These are phyloP conservation scores for Pachysolen tannophilus DNA, from an alignment of 805 yeast species.

Conservation along the genomic window DNA sequence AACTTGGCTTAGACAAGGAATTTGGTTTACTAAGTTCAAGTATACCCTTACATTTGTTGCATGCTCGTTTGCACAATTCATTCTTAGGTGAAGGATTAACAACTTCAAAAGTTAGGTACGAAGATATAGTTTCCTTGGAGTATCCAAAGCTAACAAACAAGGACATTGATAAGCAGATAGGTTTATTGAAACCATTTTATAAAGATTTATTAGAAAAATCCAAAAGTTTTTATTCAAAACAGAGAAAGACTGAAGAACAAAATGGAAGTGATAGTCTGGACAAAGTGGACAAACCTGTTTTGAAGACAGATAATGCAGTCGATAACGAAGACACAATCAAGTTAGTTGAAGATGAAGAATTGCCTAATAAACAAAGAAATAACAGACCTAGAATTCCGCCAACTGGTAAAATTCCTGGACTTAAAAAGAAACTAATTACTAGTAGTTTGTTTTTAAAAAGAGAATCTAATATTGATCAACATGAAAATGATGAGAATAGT, in stretches of 20 bases:
- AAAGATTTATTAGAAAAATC: conserved; percentile 33
- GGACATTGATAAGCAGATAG: conserved; percentile 46
- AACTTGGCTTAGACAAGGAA: conserved; percentile 88
- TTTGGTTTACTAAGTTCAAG: conserved; percentile 77
- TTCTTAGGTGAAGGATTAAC: conserved; percentile 36
- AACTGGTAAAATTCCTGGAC: conserved; percentile 69
- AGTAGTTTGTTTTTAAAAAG: conserved; percentile 47
- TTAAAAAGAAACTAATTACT: conserved; percentile 55
- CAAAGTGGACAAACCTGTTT: conserved; percentile 13
- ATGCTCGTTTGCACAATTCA: conserved; percentile 63
- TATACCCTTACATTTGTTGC: conserved; percentile 84
- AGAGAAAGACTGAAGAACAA: conserved; percentile 27
- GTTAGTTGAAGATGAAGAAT: conserved; percentile 74
- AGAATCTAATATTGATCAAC: conserved; percentile 12
- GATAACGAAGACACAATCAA: conserved; percentile 32
- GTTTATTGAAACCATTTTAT: conserved; percentile 49
- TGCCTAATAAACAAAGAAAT: conserved; percentile 71
- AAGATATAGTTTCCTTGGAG: conserved; percentile 53
- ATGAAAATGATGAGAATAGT: too few species aligned
- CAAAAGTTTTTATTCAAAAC: conserved; percentile 31
- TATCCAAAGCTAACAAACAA: conserved; percentile 45
- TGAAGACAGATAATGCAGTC: conserved; percentile 18
- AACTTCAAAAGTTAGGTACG: conserved; percentile 44
- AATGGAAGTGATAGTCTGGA: conserved; percentile 14
- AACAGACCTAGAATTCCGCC: conserved; percentile 81